These are phyloP conservation scores for Aspergillus sp. DNA, from an alignment of 2,329 filamentous ascomycete genomes.

Conservation along the genomic window DNA sequence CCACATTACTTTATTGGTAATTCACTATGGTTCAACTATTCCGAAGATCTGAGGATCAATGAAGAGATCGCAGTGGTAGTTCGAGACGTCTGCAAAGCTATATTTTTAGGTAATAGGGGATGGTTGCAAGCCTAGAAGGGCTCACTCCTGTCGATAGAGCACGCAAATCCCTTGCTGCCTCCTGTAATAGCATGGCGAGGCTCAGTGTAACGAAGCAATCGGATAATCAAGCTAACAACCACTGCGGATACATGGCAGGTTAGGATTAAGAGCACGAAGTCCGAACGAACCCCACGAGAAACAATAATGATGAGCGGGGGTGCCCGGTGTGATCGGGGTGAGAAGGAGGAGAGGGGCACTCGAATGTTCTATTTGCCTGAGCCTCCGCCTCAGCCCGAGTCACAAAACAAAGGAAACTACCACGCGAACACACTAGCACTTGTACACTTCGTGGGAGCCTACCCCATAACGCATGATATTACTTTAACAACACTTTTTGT, in stretches of 20 bases:
- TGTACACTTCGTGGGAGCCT: not conserved
- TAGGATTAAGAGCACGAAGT: not conserved
- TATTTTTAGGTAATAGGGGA: not conserved
- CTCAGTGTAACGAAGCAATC: not conserved
- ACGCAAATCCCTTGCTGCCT: slow-evolving; percentile 13
- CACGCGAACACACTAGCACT: not conserved
- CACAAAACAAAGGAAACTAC: not conserved
- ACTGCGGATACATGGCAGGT: not conserved
- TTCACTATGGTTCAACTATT: not conserved
- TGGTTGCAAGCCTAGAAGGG: slow-evolving; percentile 5
- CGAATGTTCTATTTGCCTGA: not conserved
- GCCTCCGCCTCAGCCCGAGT: not conserved
- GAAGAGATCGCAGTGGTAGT: not conserved
- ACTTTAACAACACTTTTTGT: not conserved
- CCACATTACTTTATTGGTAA: not conserved
- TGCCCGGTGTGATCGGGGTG: not conserved
- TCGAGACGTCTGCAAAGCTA: not conserved
- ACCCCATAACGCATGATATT: not conserved
- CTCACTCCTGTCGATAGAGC: slow-evolving; percentile 10
- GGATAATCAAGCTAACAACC: not conserved
- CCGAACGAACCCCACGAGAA: not conserved
- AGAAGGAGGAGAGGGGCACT: not conserved
- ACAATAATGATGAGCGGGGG: not conserved
- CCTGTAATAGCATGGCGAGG: not conserved
- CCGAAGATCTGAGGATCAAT: not conserved